Evolutionary conservation across 495 filamentous ascomycete genomes (phyloP), one percentile per base, ranked within the genome.

Genomic region (Talaromyces adpressus): DNA sequence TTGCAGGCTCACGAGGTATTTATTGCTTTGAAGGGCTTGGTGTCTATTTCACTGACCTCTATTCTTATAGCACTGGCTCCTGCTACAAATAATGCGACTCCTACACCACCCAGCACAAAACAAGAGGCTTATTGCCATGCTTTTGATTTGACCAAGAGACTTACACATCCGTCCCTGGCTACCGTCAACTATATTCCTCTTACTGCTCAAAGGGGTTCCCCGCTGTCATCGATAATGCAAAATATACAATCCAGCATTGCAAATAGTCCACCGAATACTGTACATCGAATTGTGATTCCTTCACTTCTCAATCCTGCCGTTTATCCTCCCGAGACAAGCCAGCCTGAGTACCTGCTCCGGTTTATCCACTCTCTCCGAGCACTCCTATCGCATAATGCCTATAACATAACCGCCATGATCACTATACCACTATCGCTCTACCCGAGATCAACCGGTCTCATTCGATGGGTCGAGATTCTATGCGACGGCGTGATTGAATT

Each of bases 401-500:
- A 74, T 2, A 85, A 85, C 25, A 79, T 96, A 54, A 91, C 89
- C 6, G 85, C 84, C 8, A 81, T 98, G 65, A 78, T 92, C 47
- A 92, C 92, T 0, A 61, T 97, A 3, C 91, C 93, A 0, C 78
- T 93, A 29, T 87, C 89, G 1, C 84, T 98, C 1, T 90, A 90
- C 70, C 91, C 93, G 0, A 88, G 95, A 23, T 82, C 76, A 58
- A 84, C 87, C 0, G 93, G 90, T 3, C 77, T 97, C 6, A 83
- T 91, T 27, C 87, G 93, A 22, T 97, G 92, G 92, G 87, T 91
- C 59, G 94, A 98, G 72, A 72, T 92, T 8, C 80, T 98, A 14
- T 83, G 80, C 68, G 93, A 98, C 67, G 91, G 92, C 14, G 91
- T 97, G 14, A 73, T 98, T 16, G 92, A 97, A 75, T 81, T 98